phyloP scores from a whole-genome alignment of 176 grass and related monocot species.

The Oryza meyeriana region DNA sequence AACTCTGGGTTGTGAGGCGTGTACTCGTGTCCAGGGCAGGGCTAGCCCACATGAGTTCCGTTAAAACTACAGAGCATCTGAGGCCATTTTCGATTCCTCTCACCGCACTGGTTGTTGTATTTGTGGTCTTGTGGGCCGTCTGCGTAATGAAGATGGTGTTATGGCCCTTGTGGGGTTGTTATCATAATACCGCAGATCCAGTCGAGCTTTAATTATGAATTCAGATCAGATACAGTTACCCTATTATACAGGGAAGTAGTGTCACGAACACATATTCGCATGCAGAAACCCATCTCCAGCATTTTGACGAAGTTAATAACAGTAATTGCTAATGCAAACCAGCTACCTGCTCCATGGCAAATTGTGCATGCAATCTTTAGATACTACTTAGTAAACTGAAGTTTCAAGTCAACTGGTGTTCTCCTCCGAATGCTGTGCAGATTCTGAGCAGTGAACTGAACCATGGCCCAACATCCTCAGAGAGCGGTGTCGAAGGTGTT shows the following conservation, averaged over 20 bases:
- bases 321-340: neutral
- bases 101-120: slow-evolving; percentile 15
- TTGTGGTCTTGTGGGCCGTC: neutral
- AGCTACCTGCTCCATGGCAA: neutral
- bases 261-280: neutral
- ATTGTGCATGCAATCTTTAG: neutral
- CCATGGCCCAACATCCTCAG: slow-evolving; percentile 86
- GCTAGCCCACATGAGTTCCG: slow-evolving; percentile 15
- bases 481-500: slow-evolving; percentile 75
- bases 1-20: neutral
- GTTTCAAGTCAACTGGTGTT: neutral
- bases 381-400: neutral
- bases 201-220: neutral
- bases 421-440: slow-evolving; percentile 16
- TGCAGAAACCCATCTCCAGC: neutral
- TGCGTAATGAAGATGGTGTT: slow-evolving; percentile 8
- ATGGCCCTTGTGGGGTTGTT: slow-evolving; percentile 17
- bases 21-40: neutral
- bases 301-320: neutral
- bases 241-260: neutral
- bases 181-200: neutral
- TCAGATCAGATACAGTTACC: neutral
- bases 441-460: slow-evolving; percentile 83
- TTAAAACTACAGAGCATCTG: slow-evolving; percentile 5
- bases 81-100: slow-evolving; percentile 8